Base-by-base conservation (phyloP, 208 protist species). In the Trypanosoma avium region DNA sequence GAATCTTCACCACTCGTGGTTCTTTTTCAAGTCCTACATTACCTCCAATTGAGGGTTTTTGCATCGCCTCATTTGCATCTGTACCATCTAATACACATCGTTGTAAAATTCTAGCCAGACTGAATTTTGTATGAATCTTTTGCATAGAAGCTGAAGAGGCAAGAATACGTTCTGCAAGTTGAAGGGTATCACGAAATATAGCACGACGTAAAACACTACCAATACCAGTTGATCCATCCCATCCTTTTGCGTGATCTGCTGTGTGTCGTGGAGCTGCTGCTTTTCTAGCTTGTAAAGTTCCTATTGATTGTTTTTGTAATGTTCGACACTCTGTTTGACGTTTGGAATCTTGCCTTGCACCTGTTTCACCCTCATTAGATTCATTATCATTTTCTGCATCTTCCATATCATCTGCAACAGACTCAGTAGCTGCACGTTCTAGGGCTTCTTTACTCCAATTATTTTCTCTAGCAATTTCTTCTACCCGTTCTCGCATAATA, bases 401-500 rank as follows among this genome's bases (percentile, higher is more conserved):
- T 32, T 89, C 86, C 9, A 73, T 73, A 19, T 78, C 77, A 32
- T 70, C 71, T 8, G 66, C 79, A 10, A 46, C 47, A 19, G 30
- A 59, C 3, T 74, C 77, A 19, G 52, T 68, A 29, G 56, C 65
- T 26, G 74, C 80, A n/a, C 69, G 80, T n/a, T 62, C 59, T 21
- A 92, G 74, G 9, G 89, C 84, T 0, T 91, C 88, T 17, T 79
- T 77, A 32, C 71, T 83, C 82, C 81, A 89, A 72, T 90, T 69
- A 50, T 94, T 92, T 48, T 81, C 84, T 35, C 61, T 54, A 24
- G 88, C 87, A 47, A 97, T 84, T 46, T 93, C 73, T 50, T 77
- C 54, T 24, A 97, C 89, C n/a, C 92, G 81, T 33, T 97, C 88
- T 7, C 92, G 88, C 92, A 97, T 97, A 33, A 95, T 77, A 6